Evolutionary conservation across 305 asterid species (phyloP), one percentile per base, ranked within the genome.

Genomic region (Lippia alba): DNA sequence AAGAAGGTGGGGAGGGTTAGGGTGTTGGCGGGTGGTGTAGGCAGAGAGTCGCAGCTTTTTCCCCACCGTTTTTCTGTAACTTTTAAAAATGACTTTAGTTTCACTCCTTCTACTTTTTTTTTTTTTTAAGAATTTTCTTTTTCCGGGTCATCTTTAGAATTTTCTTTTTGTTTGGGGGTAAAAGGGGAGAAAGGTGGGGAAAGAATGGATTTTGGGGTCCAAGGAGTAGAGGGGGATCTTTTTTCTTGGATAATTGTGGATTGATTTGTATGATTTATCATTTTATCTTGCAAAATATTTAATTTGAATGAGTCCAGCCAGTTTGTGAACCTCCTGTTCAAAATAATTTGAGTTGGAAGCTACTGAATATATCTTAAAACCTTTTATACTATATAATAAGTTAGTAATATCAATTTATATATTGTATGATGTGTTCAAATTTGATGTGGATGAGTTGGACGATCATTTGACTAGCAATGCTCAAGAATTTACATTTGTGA

Each of bases 1-100:
- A 76, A 67, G 61, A 70, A 59, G 80, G 79, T 79, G 71, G 78
- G 64, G 61, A 67, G 80, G 77, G 75, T 72, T 82, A 70, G 77
- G 74, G 81, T 71, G n/a, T 70, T 65, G 74, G 78, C 79, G 74
- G 76, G 75, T 71, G 75, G 56, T 61, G 67, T 12, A 30, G 69
- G 12, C 41, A 61, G 74, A 30, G 65, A 45, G 60, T 41, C 69
- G 41, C 63, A 64, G 66, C 56, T 48, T 57, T 75, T 63, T 32
- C 32, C 12, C 39, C 36, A 20, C 49, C 46, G 54, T 15, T 16
- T 16, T 53, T 66, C 30, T 73, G 56, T 14, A 34, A 18, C 11
- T 19, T 39, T 63, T 56, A 18, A 24, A 17, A 14, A 34, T n/a
- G 53, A 64, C 72, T 49, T 64, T 48, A 20, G 20, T 41, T 30